Evolutionary conservation across 2,329 filamentous ascomycete species (phyloP).

Genomic region (Penicillium sclerotiorum): DNA sequence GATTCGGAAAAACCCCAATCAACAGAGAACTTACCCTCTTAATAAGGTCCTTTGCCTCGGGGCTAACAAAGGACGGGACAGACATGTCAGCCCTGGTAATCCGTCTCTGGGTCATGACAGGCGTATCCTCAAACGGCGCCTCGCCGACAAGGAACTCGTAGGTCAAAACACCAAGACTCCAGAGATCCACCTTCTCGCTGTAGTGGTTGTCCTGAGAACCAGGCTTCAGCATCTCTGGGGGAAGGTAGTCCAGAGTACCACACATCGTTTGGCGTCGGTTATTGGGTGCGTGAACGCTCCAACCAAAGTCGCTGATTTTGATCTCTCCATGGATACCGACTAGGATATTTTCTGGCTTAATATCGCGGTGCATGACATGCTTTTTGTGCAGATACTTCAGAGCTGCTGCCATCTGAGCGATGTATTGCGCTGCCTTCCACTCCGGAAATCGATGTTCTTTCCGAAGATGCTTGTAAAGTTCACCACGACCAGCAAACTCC

Average conservation of each 20-base stretch:
- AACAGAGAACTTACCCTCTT: constrained; percentile 64
- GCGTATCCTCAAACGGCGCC: constrained; percentile 94
- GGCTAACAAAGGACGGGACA: constrained; percentile 84
- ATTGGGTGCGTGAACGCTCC: constrained; percentile 97
- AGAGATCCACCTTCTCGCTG: constrained; percentile 92
- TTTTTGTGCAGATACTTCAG: constrained; percentile 92
- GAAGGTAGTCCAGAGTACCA: constrained; percentile 94
- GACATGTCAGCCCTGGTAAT: constrained; percentile 91
- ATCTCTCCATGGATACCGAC: constrained; percentile 96
- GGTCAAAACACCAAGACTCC: constrained; percentile 91
- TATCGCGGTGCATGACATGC: constrained; percentile 95
- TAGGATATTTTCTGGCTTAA: constrained; percentile 97
- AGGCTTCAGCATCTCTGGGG: constrained; percentile 93
- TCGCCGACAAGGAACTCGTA: constrained; percentile 97
- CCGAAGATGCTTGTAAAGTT: constrained; percentile 84
- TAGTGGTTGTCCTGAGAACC: constrained; percentile 84
- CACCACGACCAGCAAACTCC: constrained; percentile 82
- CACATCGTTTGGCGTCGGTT: constrained; percentile 94
- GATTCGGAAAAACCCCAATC: neutral
- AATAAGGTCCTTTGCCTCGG: constrained; percentile 89
- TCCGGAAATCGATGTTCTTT: constrained; percentile 79
- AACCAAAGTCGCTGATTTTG: constrained; percentile 98
- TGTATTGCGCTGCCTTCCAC: constrained; percentile 83
- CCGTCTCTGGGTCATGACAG: constrained; percentile 88
- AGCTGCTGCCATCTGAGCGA: constrained; percentile 88